phyloP scores from a whole-genome alignment of 345 rosid genomes.

The Chamaenerion angustifolium region DNA sequence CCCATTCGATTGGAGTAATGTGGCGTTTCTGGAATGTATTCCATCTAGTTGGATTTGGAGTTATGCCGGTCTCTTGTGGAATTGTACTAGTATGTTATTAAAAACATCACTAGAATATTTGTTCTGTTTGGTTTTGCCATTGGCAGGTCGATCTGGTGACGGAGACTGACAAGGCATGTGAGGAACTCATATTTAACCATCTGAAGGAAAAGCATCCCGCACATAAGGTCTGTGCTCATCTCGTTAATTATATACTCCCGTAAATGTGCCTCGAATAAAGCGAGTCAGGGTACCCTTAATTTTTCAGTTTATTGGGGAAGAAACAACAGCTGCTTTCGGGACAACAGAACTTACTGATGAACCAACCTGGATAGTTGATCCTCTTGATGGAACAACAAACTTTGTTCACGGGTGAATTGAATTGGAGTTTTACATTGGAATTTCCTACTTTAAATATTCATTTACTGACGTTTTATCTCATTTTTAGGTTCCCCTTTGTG shows the following conservation, averaged over 20 bases:
- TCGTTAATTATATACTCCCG: constrained; percentile 2
- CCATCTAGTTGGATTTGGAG: too few relatives aligned
- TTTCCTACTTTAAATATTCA: not conserved
- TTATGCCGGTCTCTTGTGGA: too few relatives aligned
- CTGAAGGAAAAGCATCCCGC: constrained; percentile 49
- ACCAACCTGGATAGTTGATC: constrained; percentile 98
- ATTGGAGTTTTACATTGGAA: not conserved
- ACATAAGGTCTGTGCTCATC: constrained; percentile 42
- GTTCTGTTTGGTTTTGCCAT: not conserved
- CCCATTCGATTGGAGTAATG: too few relatives aligned
- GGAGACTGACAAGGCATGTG: constrained; percentile 95
- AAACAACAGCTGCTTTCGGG: constrained; percentile 84
- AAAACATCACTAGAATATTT: not conserved
- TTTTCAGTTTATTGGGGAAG: constrained; percentile 85
- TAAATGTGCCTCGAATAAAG: not conserved
- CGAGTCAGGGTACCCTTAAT: too few relatives aligned
- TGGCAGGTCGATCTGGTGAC: constrained; percentile 90
- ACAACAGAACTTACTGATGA: constrained; percentile 67
- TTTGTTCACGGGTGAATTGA: constrained; percentile 79
- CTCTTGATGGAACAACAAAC: constrained; percentile 97
- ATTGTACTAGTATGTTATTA: not conserved
- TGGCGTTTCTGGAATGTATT: too few relatives aligned
- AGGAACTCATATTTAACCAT: constrained; percentile 73
- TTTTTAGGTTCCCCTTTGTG: constrained; percentile 66
- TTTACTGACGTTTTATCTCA: constrained; percentile 2